phyloP scores from a whole-genome alignment of 306 rosid genomes.

The Purshia tridentata region DNA sequence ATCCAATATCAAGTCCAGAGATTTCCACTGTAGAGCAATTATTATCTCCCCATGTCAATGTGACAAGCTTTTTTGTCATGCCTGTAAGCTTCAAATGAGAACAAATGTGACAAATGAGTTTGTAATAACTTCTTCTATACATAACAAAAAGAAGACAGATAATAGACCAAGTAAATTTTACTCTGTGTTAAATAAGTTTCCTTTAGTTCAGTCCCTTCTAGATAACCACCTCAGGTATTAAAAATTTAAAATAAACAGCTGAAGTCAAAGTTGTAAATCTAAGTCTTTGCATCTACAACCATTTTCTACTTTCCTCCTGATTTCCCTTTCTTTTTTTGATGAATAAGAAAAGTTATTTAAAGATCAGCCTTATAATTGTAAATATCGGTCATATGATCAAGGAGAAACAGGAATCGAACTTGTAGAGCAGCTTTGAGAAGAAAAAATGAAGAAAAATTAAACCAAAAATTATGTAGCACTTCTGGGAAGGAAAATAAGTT shows the following conservation, averaged over 20 bases:
- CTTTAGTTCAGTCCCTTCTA: background rate
- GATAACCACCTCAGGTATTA: background rate
- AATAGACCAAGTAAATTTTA: background rate
- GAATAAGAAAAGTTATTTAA: background rate
- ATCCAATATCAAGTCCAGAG: conserved; percentile 95
- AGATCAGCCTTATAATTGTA: no score
- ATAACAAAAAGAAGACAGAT: background rate
- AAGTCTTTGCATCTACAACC: background rate
- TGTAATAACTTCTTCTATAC: conserved; percentile 9
- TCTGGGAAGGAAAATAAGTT: no score
- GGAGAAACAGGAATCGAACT: no score
- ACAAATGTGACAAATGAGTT: conserved; percentile 34
- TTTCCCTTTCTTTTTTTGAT: background rate
- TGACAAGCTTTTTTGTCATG: conserved; percentile 52
- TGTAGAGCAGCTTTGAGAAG: no score
- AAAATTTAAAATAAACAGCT: background rate
- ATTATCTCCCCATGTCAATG: conserved; percentile 58
- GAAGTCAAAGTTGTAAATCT: background rate
- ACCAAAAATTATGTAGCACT: no score
- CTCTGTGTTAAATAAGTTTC: background rate
- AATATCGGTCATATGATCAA: no score
- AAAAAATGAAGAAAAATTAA: no score
- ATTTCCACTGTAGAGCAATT: conserved; percentile 76
- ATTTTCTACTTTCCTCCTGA: background rate
- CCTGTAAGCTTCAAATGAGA: conserved; percentile 70